These are phyloP conservation scores for Phytophthora aleatoria DNA, from an alignment of 352 stramenopile species.

Conservation along the genomic window DNA sequence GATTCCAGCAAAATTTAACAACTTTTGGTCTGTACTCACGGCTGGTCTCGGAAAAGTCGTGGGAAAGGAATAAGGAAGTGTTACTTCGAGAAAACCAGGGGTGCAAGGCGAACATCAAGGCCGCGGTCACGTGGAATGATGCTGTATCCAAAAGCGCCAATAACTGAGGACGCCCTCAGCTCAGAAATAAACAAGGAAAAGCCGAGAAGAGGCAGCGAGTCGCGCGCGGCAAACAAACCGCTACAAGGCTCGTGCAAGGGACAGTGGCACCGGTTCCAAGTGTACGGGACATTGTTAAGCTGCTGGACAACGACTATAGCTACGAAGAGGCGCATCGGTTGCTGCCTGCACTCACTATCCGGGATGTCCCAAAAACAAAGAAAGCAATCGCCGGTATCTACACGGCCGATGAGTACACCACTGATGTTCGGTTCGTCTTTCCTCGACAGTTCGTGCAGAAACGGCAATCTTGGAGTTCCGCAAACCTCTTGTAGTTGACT, in stretches of 20 bases:
- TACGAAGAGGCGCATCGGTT: not conserved
- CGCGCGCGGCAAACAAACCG: not conserved
- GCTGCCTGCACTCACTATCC: not conserved
- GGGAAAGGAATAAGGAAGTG: not conserved
- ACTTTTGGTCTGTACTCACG: not conserved
- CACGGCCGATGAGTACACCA: not conserved
- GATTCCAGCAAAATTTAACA: not conserved
- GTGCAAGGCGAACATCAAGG: not conserved
- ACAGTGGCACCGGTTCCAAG: constrained; percentile 6
- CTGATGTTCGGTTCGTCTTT: constrained; percentile 6
- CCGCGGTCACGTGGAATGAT: not conserved
- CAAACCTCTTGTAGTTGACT: not conserved
- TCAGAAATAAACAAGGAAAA: not conserved
- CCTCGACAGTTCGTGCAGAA: not conserved
- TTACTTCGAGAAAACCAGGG: not conserved
- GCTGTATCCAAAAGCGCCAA: not conserved
- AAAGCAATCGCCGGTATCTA: constrained; percentile 7
- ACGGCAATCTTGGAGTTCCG: not conserved
- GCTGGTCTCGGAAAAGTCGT: not conserved
- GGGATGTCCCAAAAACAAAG: not conserved
- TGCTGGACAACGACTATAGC: constrained; percentile 7
- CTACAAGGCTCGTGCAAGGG: constrained; percentile 6
- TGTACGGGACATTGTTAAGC: not conserved
- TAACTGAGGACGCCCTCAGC: not conserved
- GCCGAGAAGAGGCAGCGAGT: constrained; percentile 4